phyloP scores from a whole-genome alignment of 768 basidiomycete species.

The Phallus indusiatus region DNA sequence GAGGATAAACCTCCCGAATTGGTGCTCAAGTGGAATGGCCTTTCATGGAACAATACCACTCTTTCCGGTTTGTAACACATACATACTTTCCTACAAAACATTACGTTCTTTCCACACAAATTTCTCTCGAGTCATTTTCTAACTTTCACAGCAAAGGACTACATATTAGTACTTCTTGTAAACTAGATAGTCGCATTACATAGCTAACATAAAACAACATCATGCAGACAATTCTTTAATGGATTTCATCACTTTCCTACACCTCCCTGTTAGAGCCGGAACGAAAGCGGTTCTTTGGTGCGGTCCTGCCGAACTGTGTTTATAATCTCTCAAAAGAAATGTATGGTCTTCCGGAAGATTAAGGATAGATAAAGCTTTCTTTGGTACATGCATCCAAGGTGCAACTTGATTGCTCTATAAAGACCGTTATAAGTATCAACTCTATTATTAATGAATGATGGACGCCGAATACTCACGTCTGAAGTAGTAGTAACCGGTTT shows the following conservation, averaged over 20 bases:
- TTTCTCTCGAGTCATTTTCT: neutral
- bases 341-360: conserved; percentile 1
- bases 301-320: neutral
- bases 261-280: neutral
- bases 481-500: neutral
- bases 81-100: neutral
- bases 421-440: neutral
- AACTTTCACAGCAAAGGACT: neutral
- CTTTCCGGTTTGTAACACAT: neutral
- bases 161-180: neutral
- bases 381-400: conserved; percentile 4
- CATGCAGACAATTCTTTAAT: neutral
- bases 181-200: neutral
- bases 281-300: neutral
- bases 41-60: neutral
- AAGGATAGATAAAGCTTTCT: conserved; percentile 4
- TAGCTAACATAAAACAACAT: neutral
- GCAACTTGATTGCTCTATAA: neutral
- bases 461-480: neutral
- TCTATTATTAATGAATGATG: neutral
- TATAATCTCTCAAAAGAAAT: neutral
- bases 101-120: neutral
- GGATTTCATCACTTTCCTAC: neutral
- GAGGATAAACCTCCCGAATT: conserved; percentile 9
- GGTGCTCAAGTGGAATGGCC: conserved; percentile 1